Base-by-base conservation (phyloP, 768 basidiomycete genomes). In the Gautieria morchelliformis region DNA sequence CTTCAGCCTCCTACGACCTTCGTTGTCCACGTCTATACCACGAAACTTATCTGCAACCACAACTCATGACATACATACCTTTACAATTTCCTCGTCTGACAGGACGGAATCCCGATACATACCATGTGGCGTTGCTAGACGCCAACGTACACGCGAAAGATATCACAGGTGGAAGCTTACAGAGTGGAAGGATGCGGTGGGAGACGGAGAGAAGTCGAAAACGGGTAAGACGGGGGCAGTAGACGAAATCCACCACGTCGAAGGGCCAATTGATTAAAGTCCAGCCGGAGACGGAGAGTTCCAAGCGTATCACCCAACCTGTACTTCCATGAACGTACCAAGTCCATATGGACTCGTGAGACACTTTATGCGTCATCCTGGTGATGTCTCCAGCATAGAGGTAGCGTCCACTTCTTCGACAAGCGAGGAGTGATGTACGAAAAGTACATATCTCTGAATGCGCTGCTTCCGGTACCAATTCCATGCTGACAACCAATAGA, bases 181-280 rank as follows among this genome's bases (percentile, higher is more conserved):
- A 0, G 75, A 67, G 5, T 89, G 87, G 88, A 77, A 83, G 63
- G 87, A 90, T 68, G 76, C 77, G 7, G 82, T 89, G 5, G 85
- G 87, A 12, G 84, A 77, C 47, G 65, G 69, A 8, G 88, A 90
- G 66, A 66, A 78, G 63, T 74, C 64, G 15, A 88, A 86, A 64
- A 87, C 89, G 19, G 57, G 24, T 3, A 35, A 30, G n/a, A 46
- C 19, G 14, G 54, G 44, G 40, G 39, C 52, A 27, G 14, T 74
- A 68, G 60, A 58, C 24, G 14, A 14, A 37, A 37, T 46, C n/a
- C n/a, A 57, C 56, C 35, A 20, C 47, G 56, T 35, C 22, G 10
- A 17, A 49, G 27, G 7, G 47, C 27, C 15, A 48, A 35, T 5
- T 46, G 33, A 49, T 57, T 57, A 30, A 57, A 57, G 45, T 57